A percentile compares a stretch with the other conserved stretches of the same genome.
phyloP scores from a whole-genome alignment of 1,139 yeast species.

The Scheffersomyces insectosa region DNA sequence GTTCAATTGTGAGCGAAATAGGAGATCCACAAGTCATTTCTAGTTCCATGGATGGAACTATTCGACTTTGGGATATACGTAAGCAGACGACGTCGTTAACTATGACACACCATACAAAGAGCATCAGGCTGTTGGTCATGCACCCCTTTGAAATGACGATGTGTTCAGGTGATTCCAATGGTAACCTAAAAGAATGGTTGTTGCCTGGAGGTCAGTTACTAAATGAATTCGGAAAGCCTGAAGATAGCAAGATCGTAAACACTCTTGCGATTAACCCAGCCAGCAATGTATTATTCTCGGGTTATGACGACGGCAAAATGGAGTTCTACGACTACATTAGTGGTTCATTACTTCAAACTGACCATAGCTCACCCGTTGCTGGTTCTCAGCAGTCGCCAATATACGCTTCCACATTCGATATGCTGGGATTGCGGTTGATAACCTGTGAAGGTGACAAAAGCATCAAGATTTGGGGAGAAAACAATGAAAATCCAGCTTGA shows the following conservation, averaged over 20 bases:
- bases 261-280: slow-evolving; percentile 62
- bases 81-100: slow-evolving; percentile 46
- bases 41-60: slow-evolving; percentile 82
- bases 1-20: slow-evolving; percentile 63
- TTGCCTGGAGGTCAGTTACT: slow-evolving; percentile 73
- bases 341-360: slow-evolving; percentile 62
- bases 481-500: slow-evolving; percentile 7
- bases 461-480: slow-evolving; percentile 79
- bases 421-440: slow-evolving; percentile 74
- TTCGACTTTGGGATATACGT: slow-evolving; percentile 78
- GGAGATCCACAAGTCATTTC: slow-evolving; percentile 86
- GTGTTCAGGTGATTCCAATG: slow-evolving; percentile 74
- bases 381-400: slow-evolving; percentile 74
- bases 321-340: slow-evolving; percentile 76
- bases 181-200: slow-evolving; percentile 80
- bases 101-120: slow-evolving; percentile 81
- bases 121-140: slow-evolving; percentile 70
- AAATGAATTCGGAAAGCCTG: slow-evolving; percentile 48
- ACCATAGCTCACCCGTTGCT: slow-evolving; percentile 56
- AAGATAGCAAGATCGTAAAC: slow-evolving; percentile 56
- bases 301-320: slow-evolving; percentile 81
- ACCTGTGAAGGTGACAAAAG: slow-evolving; percentile 92
- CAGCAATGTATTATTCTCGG: slow-evolving; percentile 73
- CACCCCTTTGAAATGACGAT: slow-evolving; percentile 77
- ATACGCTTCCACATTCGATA: slow-evolving; percentile 72